Evolutionary conservation across 768 basidiomycete species (phyloP).

Genomic region (Mycena haematopus): DNA sequence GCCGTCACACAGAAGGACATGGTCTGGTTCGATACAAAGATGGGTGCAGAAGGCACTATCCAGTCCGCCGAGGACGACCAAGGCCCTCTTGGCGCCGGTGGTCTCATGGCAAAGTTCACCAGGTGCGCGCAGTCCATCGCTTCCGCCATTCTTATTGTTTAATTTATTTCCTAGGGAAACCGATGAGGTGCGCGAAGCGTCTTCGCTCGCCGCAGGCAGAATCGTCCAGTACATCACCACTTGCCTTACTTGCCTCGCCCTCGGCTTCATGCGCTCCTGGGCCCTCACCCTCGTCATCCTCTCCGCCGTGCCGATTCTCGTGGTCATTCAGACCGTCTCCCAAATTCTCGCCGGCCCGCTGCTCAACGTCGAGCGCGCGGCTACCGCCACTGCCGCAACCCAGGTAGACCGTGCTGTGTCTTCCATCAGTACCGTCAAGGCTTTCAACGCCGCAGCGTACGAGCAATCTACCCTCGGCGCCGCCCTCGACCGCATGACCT

Average conservation of each 20-base stretch:
- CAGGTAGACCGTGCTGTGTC: slow-evolving; percentile 67
- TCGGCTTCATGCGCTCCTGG: slow-evolving; percentile 70
- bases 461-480: slow-evolving; percentile 53
- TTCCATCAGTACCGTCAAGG: slow-evolving; percentile 78
- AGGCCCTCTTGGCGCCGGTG: slow-evolving; percentile 68
- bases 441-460: slow-evolving; percentile 67
- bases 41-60: slow-evolving; percentile 56
- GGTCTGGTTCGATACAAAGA: slow-evolving; percentile 79
- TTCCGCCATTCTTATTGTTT: not conserved
- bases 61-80: slow-evolving; percentile 44
- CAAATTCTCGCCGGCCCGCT: slow-evolving; percentile 62
- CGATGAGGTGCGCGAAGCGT: slow-evolving; percentile 77
- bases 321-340: slow-evolving; percentile 66
- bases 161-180: slow-evolving; percentile 62
- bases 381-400: slow-evolving; percentile 63
- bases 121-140: slow-evolving; percentile 45
- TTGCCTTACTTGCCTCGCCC: slow-evolving; percentile 64
- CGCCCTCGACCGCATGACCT: slow-evolving; percentile 46
- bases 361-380: slow-evolving; percentile 57
- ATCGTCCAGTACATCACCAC: slow-evolving; percentile 70
- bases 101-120: slow-evolving; percentile 81
- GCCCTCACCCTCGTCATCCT: slow-evolving; percentile 78
- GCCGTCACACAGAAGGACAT: slow-evolving; percentile 65
- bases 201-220: slow-evolving; percentile 68
- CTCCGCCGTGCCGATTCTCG: slow-evolving; percentile 70